phyloP scores from a whole-genome alignment of 441 rosid genomes.

The Mallotus repandus region DNA sequence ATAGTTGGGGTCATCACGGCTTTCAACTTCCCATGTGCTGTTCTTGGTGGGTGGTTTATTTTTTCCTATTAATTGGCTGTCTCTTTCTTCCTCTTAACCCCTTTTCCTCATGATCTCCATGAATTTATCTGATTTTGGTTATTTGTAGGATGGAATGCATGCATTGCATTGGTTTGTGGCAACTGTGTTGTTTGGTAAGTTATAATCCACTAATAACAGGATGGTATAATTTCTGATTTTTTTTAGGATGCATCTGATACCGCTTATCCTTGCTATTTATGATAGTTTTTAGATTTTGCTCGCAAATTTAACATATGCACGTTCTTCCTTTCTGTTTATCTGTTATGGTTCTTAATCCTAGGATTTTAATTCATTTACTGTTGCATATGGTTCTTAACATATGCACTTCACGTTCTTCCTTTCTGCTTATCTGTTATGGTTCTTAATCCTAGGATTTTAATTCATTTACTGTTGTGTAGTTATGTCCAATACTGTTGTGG shows the following conservation, averaged over 20 bases:
- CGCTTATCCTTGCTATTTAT: not conserved
- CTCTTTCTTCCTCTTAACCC: not conserved
- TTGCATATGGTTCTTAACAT: too few species aligned
- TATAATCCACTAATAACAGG: conserved; percentile 9
- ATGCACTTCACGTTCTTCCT: too few species aligned
- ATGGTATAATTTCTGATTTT: not conserved
- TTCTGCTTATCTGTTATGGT: too few species aligned
- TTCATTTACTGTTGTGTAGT: too few species aligned
- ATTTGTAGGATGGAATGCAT: conserved; percentile 92
- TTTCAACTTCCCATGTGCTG: conserved; percentile 95
- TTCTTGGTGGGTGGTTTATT: conserved; percentile 67
- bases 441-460: too few species aligned
- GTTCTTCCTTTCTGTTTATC: too few species aligned
- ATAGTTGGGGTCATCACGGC: conserved; percentile 96
- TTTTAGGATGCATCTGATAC: not conserved
- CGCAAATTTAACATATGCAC: too few species aligned
- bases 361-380: too few species aligned
- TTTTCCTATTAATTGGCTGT: conserved; percentile 8
- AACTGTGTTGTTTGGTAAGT: conserved; percentile 95
- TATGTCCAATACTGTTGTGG: too few species aligned
- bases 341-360: too few species aligned
- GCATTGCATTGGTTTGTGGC: conserved; percentile 95
- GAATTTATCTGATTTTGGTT: not conserved
- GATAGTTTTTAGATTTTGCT: too few species aligned
- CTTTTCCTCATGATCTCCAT: not conserved